These are phyloP conservation scores for Phytophthora citricola DNA, from an alignment of 352 stramenopile genomes.

Conservation along the genomic window DNA sequence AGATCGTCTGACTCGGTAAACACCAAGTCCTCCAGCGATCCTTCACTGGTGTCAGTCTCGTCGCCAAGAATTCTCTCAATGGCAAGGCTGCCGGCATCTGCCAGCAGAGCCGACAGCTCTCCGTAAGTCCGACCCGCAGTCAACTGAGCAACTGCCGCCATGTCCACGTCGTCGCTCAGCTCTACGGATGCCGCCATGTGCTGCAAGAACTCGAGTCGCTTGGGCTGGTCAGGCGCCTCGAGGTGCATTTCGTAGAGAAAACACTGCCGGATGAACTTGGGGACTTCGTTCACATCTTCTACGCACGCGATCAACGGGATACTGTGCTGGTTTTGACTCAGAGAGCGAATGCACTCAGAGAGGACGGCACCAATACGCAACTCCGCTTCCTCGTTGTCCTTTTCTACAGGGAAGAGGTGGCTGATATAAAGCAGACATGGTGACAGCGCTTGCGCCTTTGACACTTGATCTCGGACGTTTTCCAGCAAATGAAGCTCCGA, in stretches of 20 bases:
- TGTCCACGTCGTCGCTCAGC: constrained; percentile 56
- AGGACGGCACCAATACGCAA: constrained; percentile 68
- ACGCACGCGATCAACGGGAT: constrained; percentile 81
- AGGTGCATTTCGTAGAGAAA: constrained; percentile 83
- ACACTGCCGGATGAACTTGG: constrained; percentile 82
- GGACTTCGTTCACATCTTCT: constrained; percentile 79
- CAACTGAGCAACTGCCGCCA: constrained; percentile 66
- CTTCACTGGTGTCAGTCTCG: constrained; percentile 25
- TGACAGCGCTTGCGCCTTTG: constrained; percentile 68
- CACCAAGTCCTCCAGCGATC: constrained; percentile 36
- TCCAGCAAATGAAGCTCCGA: constrained; percentile 80
- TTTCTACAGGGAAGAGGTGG: constrained; percentile 78
- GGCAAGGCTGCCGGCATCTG: constrained; percentile 59
- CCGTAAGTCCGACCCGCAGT: constrained; percentile 80
- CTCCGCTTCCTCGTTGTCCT: constrained; percentile 80
- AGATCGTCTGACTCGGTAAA: constrained; percentile 30
- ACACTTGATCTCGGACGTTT: constrained; percentile 75
- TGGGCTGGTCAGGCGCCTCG: constrained; percentile 62
- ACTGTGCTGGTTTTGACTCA: constrained; percentile 57
- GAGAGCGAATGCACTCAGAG: constrained; percentile 65
- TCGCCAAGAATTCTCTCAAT: constrained; percentile 54
- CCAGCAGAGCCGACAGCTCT: constrained; percentile 71
- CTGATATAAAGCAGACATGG: constrained; percentile 86
- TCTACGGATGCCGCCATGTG: constrained; percentile 45
- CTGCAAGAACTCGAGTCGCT: constrained; percentile 63